Evolutionary conservation across 208 protist genomes (phyloP), one percentile per base, ranked within the genome.

Genomic region (Trypanosoma cruzi): DNA sequence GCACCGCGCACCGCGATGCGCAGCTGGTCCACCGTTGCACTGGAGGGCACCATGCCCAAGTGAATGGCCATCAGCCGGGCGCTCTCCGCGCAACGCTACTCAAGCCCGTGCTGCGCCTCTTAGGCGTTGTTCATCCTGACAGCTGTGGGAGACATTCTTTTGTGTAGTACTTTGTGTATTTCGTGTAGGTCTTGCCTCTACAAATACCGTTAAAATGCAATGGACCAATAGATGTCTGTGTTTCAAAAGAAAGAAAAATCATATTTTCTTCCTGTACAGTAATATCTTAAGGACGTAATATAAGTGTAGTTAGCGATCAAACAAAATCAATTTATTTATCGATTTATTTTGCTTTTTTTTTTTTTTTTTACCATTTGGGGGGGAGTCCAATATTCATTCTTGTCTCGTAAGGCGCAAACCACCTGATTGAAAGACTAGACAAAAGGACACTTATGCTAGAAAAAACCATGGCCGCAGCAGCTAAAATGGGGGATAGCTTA

Each of bases 391-490:
- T n/a, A n/a, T n/a, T n/a, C n/a, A n/a, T n/a, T n/a, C n/a, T 40
- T 79, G 62, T 14, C 46, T 74, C 14, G 28, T 83, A 64, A 10
- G 85, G 81, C 2, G 46, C 52, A 71, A 93, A 93, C 71, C 79
- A 90, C 40, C 83, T 84, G 26, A 96, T 40, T 40, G 36, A 85
- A 37, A 96, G 73, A 53, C 85, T 93, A 20, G 83, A 93, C 29
- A 65, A 44, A 26, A 96, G 77, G 18, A 96, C 91, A 58, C 79
- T 90, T 64, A 96, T 75, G 67, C 85, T 93, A 16, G 81, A 90
- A 31, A 85, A 37, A 52, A 95, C 76, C 91, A 96, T 96, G 14
- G 91, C 89, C 4, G 77, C 70, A 7, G 89, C 89, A 1, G 89
- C 87, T 46, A 84, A 4, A 18, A 96, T 70, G 10, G 91, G 91